Conservation (phyloP, 768 basidiomycete species). For the Cytidiella melzeri region DNA sequence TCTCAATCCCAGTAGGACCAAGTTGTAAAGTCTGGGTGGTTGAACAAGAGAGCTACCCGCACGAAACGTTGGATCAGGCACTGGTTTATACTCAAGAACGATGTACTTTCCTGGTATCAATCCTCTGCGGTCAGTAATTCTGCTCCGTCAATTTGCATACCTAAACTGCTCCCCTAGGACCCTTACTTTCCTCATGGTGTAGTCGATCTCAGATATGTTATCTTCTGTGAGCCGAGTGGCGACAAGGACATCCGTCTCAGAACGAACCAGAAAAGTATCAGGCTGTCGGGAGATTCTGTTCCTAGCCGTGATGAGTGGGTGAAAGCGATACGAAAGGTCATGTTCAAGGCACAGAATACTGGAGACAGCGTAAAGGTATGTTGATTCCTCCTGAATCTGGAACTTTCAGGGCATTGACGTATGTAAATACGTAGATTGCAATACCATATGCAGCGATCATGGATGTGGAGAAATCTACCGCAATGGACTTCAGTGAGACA, state of each 20-base stretch:
- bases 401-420: neutral
- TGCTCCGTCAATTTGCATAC: conserved; percentile 1
- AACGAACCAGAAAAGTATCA: conserved; percentile 73
- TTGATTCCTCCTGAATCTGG: neutral
- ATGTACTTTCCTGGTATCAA: conserved; percentile 94
- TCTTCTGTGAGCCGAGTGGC: conserved; percentile 74
- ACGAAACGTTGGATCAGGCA: conserved; percentile 92
- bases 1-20: conserved; percentile 56
- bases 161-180: conserved; percentile 46
- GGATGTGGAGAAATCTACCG: conserved; percentile 82
- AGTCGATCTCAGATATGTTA: conserved; percentile 89
- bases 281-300: conserved; percentile 70
- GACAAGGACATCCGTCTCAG: conserved; percentile 79
- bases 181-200: conserved; percentile 98
- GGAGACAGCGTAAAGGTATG: conserved; percentile 90
- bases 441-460: conserved; percentile 88
- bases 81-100: conserved; percentile 96
- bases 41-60: conserved; percentile 81
- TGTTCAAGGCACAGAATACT: conserved; percentile 94
- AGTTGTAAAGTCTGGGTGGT: conserved; percentile 84
- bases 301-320: conserved; percentile 93
- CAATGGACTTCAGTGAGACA: conserved; percentile 94
- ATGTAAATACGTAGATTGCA: conserved; percentile 80
- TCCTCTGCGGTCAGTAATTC: conserved; percentile 68
- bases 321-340: conserved; percentile 87